A percentile compares a stretch with the other conserved stretches of the same genome.
phyloP scores from a whole-genome alignment of 2,329 filamentous ascomycete genomes.

The Talaromyces amestolkiae region DNA sequence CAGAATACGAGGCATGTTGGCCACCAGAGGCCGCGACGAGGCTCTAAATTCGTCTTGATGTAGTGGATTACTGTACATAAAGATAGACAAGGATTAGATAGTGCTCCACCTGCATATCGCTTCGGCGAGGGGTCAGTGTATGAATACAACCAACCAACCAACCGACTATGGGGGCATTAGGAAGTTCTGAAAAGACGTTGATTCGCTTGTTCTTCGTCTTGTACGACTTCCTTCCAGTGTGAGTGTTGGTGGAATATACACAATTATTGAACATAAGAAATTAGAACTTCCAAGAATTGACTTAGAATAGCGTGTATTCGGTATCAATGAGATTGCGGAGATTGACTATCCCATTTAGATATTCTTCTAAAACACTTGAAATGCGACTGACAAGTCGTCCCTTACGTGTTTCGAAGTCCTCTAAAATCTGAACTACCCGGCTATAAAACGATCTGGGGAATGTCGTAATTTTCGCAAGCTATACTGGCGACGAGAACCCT shows the following conservation, averaged over 20 bases:
- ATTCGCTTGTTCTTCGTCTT: neutral
- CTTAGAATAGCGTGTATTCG: neutral
- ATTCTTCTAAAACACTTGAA: neutral
- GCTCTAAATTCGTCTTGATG: conserved; percentile 26
- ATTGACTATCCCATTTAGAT: neutral
- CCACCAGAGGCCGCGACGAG: conserved; percentile 24
- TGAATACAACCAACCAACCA: conserved; percentile 14
- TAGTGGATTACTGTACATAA: conserved; percentile 25
- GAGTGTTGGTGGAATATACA: neutral
- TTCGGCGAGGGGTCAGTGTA: conserved; percentile 26
- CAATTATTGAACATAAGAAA: neutral
- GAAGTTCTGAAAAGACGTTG: too few species aligned
- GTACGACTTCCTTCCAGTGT: neutral
- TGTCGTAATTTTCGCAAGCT: neutral
- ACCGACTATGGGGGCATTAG: too few species aligned
- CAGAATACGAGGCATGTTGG: conserved; percentile 21
- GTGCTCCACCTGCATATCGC: conserved; percentile 22
- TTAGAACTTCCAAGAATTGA: neutral
- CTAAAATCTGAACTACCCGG: neutral
- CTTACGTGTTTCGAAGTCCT: neutral
- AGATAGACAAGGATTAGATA: conserved; percentile 23
- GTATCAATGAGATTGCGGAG: neutral
- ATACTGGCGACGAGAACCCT: neutral
- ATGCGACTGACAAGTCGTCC: neutral
- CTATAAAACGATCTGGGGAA: neutral